Base-by-base conservation (phyloP, 495 filamentous ascomycete species). In the Amorphotheca resinae region DNA sequence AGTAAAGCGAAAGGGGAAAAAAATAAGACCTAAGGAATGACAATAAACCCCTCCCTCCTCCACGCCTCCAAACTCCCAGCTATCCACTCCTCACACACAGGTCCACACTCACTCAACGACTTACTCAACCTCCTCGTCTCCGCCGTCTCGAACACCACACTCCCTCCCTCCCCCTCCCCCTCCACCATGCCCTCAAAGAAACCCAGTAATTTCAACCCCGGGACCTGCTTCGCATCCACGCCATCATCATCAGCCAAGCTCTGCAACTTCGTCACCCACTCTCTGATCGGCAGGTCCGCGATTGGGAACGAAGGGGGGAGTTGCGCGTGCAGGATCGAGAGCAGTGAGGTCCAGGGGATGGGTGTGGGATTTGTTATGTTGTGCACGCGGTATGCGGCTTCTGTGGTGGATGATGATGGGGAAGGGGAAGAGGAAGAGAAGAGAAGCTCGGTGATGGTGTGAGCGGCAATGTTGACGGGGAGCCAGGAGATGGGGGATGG, bases 401-500 rank as follows among this genome's bases (percentile, higher is more conserved):
- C n/a, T n/a, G n/a, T n/a, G n/a, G n/a, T n/a, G n/a, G n/a, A n/a
- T n/a, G n/a, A n/a, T n/a, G n/a, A n/a, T n/a, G n/a, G n/a, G n/a
- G n/a, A n/a, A n/a, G n/a, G n/a, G n/a, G n/a, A n/a, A n/a, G n/a
- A n/a, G n/a, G n/a, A n/a, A n/a, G n/a, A 23, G 36, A 38, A 22
- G 16, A 54, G 30, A 7, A 60, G 40, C 5, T 52, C 50, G 5
- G 38, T 17, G 16, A 61, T 35, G 23, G 42, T 50, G 3, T 16
- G 21, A 1, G 54, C 51, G n/a, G 55, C 52, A 0, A 50, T 40
- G 23, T 63, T 49, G 4, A 61, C 51, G 17, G 60, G 56, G 1
- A 61, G 28, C 60, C 60, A 63, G 37, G 61, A 56, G 2, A 55
- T 43, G 6, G 42, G 26, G 6, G 42, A 26, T 8, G 41, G 35